Base-by-base conservation (phyloP, 2,329 filamentous ascomycete genomes). In the Tetracladium maxilliforme region DNA sequence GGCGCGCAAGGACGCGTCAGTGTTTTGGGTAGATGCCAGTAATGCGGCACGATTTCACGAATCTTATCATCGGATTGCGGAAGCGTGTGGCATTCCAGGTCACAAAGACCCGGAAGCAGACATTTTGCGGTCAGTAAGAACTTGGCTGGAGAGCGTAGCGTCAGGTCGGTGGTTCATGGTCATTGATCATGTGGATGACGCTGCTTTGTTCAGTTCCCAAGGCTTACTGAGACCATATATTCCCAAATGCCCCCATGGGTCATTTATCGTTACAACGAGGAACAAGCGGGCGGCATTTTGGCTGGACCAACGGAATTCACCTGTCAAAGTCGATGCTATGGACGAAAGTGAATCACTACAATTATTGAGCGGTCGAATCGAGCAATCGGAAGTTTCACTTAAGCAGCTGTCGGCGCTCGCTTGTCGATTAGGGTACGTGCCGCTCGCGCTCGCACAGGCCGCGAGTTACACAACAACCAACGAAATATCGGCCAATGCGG, bases 111-210 rank as follows among this genome's bases (percentile, higher is more conserved):
- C 21, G 10, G 25, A 28, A 25, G 6, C 21, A 8, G 26, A 28
- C 14, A 16, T 26, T 11, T 15, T 28, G 11, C 11, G 8, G 17
- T 22, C 25, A 9, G 21, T 26, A 14, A 25, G 17, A 13, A 13
- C 7, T 12, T 28, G 26, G 26, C 22, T 28, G 13, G 14, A 20
- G 14, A 26, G 17, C 7, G 21, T 26, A 8, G 22, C 25, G 12
- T 14, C 5, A 7, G 22, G 22, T 16, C 11, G 7, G 12, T 28
- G 26, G 26, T 6, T 28, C 13, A 16, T 28, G 17, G 21, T 28
- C 10, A 28, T 28, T 13, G 26, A 28, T 17, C 14, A 28, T 19
- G 26, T 24, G 14, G 26, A 28, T 17, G 23, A 28, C 26, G 15
- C 13, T 9, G n/a, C 6, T 11, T 5, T 6, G n/a, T 18, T 28